phyloP scores from a whole-genome alignment of 768 basidiomycete genomes.

The Boletus sp. region DNA sequence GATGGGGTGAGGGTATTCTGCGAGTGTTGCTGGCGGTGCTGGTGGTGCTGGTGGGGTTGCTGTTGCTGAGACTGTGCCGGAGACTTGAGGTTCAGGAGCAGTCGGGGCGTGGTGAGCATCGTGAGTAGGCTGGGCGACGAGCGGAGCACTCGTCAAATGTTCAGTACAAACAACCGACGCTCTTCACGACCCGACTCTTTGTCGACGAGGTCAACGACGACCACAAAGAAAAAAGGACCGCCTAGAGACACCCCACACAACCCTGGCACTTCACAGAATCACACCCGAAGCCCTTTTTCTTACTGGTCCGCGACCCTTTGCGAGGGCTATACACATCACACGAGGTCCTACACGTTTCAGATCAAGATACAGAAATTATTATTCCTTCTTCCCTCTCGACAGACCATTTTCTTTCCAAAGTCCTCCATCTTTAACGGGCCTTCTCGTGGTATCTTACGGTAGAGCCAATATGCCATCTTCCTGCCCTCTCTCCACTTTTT shows the following conservation, averaged over 20 bases:
- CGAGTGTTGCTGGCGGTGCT: slow-evolving; percentile 25
- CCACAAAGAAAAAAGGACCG: slow-evolving; percentile 8
- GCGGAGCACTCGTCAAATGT: slow-evolving; percentile 25
- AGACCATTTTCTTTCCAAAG: slow-evolving; percentile 54
- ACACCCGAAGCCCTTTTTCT: neutral
- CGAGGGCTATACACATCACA: neutral
- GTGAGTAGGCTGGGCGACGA: slow-evolving; percentile 13
- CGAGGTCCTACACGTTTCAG: neutral
- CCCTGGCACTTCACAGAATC: slow-evolving; percentile 5
- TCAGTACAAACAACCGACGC: slow-evolving; percentile 34
- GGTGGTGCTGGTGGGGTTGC: slow-evolving; percentile 23
- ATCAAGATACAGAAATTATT: slow-evolving; percentile 78
- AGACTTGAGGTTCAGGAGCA: slow-evolving; percentile 33
- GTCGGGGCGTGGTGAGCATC: slow-evolving; percentile 35
- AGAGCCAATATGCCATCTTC: slow-evolving; percentile 89
- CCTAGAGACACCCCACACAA: neutral
- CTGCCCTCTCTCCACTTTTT: slow-evolving; percentile 65
- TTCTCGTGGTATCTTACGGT: slow-evolving; percentile 40
- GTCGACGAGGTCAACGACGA: slow-evolving; percentile 10
- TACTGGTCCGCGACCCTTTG: no score
- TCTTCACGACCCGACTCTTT: slow-evolving; percentile 10
- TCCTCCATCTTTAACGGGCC: slow-evolving; percentile 6
- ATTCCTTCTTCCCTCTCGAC: slow-evolving; percentile 71
- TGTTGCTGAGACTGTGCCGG: slow-evolving; percentile 23
- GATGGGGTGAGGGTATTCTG: slow-evolving; percentile 27